Evolutionary conservation across 257 asterid genomes (phyloP).

Genomic region (Nicotiana benthamiana): DNA sequence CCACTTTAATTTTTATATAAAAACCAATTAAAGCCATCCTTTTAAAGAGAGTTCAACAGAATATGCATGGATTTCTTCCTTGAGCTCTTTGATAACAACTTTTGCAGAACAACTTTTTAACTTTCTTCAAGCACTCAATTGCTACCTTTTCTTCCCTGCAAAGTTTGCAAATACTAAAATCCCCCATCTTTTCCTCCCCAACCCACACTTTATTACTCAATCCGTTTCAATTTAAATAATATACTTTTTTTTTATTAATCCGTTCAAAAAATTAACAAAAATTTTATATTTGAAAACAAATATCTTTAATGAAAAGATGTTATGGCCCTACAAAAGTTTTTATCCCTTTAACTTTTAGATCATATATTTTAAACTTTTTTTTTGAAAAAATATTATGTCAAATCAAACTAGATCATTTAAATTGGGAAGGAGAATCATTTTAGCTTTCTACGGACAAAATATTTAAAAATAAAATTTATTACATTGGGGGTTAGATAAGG

Average conservation of each 20-base stretch:
- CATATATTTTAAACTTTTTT: no score
- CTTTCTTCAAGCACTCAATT: constrained; percentile 36
- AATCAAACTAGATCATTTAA: no score
- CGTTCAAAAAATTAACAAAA: no score
- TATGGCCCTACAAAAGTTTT: no score
- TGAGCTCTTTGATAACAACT: background rate
- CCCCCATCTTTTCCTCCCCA: background rate
- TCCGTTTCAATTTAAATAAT: no score
- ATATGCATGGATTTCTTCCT: constrained; percentile 65
- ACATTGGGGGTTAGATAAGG: background rate
- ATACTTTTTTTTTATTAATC: no score
- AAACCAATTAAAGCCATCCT: constrained; percentile 24
- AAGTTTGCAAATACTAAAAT: constrained; percentile 39
- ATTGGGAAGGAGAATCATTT: background rate
- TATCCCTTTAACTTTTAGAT: no score
- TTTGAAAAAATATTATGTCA: no score
- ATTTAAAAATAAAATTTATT: background rate
- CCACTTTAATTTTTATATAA: constrained; percentile 17
- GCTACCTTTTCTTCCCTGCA: constrained; percentile 44
- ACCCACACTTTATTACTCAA: constrained; percentile 15
- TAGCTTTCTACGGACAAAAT: constrained; percentile 10
- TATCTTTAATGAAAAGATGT: no score
- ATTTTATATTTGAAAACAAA: no score
- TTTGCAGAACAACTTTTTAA: constrained; percentile 27
- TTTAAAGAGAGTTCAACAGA: constrained; percentile 43